Evolutionary conservation across 495 filamentous ascomycete genomes (phyloP), one percentile per base, ranked within the genome.

Genomic region (Daldinia caldariorum): DNA sequence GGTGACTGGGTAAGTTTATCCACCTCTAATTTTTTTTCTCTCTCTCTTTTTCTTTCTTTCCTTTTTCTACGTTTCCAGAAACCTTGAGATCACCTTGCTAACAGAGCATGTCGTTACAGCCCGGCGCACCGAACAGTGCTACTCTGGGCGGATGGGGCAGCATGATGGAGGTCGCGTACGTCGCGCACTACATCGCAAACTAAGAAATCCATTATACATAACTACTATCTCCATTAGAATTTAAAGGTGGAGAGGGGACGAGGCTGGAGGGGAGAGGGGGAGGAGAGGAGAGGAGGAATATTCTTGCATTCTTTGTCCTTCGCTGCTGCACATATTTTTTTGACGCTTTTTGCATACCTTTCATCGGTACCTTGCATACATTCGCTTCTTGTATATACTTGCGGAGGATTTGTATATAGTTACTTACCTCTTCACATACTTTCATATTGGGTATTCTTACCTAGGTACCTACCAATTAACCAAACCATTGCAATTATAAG

Each of bases 161-260:
- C 61, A 80, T 81, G 73, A 82, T 84, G 81, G 82, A 84, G 70
- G 79, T 82, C 16, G 80, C 71, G 16, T 84, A 84, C 61, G 81
- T 84, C 8, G 81, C 78, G 31, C 78, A 79, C 0, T 83, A 83
- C 64, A 13, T 73, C 38, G 56, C 72, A 29, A 14, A 35, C 9
- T 69, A 54, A 60, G 14, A 6, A 14, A 41, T 41, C 35, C 41
- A 22, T 13, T 4, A 12, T 22, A 26, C 26, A 1, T 26, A 26
- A n/a, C n/a, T n/a, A n/a, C n/a, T 26, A 1, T 26, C 26, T 26
- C 26, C 3, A 47, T 22, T 20, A 32, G 39, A 59, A 39, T 10
- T 10, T 39, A 53, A 60, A 39, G 47, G 45, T 32, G 49, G 38
- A 35, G 10, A 14, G 56, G 31, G 29, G 37, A 63, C 34, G 34